A percentile compares a stretch with the other conserved stretches of the same genome.
Conservation (phyloP, 352 stramenopile species). For the Pythium volutum region DNA sequence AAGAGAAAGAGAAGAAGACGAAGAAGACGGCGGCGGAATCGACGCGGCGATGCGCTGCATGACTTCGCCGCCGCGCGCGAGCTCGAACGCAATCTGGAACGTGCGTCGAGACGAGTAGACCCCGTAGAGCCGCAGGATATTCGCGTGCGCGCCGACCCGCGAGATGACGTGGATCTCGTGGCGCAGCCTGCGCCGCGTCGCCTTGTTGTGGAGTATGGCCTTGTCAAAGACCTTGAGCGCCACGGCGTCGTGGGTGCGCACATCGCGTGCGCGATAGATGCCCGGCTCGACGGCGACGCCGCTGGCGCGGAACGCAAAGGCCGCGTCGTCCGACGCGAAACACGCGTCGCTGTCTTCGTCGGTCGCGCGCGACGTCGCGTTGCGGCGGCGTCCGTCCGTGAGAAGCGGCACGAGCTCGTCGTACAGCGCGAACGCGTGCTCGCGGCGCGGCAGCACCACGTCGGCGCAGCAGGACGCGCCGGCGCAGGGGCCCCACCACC, state of each 20-base stretch:
- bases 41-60: slow-evolving; percentile 34
- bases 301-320: not conserved
- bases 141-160: slow-evolving; percentile 43
- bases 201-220: slow-evolving; percentile 36
- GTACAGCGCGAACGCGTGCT: slow-evolving; percentile 33
- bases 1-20: not conserved
- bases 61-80: slow-evolving; percentile 63
- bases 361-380: not conserved
- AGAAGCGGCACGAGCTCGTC: slow-evolving; percentile 47
- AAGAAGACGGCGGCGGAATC: not conserved
- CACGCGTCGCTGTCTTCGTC: slow-evolving; percentile 6
- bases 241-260: slow-evolving; percentile 60
- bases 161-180: slow-evolving; percentile 62
- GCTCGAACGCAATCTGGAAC: slow-evolving; percentile 75
- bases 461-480: slow-evolving; percentile 48
- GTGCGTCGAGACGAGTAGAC: slow-evolving; percentile 44
- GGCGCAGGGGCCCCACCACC: slow-evolving; percentile 62
- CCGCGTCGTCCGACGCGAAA: not conserved
- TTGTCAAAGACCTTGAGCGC: slow-evolving; percentile 70
- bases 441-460: slow-evolving; percentile 23
- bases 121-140: slow-evolving; percentile 67
- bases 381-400: slow-evolving; percentile 17
- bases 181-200: slow-evolving; percentile 55
- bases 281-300: slow-evolving; percentile 27
- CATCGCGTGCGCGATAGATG: slow-evolving; percentile 59